phyloP scores from a whole-genome alignment of 192 early-diverging fungal genomes.

The Podila verticillata region DNA sequence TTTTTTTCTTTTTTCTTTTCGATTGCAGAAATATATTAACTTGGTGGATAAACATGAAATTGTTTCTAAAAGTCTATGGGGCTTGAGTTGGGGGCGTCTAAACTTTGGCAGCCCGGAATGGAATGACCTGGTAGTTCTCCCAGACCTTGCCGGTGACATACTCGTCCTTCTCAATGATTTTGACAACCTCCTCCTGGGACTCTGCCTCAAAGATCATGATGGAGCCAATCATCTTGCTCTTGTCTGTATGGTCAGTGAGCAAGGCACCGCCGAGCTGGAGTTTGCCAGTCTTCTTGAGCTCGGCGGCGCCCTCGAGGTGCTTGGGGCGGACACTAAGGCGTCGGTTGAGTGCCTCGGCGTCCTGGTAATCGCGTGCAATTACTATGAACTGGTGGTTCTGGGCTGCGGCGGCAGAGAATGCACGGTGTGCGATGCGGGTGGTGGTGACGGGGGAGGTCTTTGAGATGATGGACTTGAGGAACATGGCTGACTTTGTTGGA shows the following conservation, averaged over 20 bases:
- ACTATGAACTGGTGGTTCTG: constrained; percentile 53
- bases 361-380: constrained; percentile 60
- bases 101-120: constrained; percentile 29
- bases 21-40: not conserved
- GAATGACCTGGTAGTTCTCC: constrained; percentile 58
- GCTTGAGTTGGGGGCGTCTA: not conserved
- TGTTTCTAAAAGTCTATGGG: no score
- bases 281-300: constrained; percentile 35
- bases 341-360: constrained; percentile 57
- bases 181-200: constrained; percentile 52
- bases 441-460: not conserved
- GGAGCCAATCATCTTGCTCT: constrained; percentile 64
- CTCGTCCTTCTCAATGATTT: constrained; percentile 58
- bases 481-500: not conserved
- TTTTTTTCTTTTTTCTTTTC: not conserved
- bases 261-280: constrained; percentile 62
- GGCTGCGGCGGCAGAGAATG: not conserved
- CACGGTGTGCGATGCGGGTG: not conserved
- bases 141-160: constrained; percentile 65
- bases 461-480: not conserved
- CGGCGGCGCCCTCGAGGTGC: constrained; percentile 56
- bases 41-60: no score
- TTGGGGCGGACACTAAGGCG: constrained; percentile 48
- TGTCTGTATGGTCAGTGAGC: constrained; percentile 57
- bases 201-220: constrained; percentile 61